These are phyloP conservation scores for Solanum etuberosum DNA, from an alignment of 257 asterid genomes.

Conservation along the genomic window DNA sequence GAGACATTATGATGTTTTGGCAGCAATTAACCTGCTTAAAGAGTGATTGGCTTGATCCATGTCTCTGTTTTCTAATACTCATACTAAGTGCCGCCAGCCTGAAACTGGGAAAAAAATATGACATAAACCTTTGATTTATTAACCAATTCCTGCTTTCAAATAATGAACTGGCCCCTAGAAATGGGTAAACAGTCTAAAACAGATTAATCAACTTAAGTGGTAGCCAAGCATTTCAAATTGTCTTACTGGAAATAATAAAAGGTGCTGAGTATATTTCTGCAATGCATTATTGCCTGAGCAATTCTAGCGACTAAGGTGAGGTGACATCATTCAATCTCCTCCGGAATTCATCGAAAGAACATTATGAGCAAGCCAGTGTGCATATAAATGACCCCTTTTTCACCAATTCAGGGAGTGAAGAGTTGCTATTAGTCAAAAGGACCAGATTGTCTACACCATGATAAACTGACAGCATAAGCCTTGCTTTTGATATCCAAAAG, in stretches of 20 bases:
- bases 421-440: background rate
- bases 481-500: background rate
- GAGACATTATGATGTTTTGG: background rate
- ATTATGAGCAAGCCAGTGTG: background rate
- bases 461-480: background rate
- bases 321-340: background rate
- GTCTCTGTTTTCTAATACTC: background rate
- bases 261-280: background rate
- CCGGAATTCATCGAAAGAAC: background rate
- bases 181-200: background rate
- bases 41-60: background rate
- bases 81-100: background rate
- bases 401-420: background rate
- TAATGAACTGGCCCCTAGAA: background rate
- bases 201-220: background rate
- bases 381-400: background rate
- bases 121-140: background rate
- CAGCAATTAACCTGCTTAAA: background rate
- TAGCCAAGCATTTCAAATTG: background rate
- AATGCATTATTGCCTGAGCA: background rate
- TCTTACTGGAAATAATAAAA: background rate
- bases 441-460: background rate
- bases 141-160: background rate
- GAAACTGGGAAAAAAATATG: background rate
- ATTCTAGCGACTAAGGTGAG: background rate